A percentile compares a stretch with the other conserved stretches of the same genome.
Conservation (phyloP, 192 early-diverging fungal species). For the Backusella macrospora region DNA sequence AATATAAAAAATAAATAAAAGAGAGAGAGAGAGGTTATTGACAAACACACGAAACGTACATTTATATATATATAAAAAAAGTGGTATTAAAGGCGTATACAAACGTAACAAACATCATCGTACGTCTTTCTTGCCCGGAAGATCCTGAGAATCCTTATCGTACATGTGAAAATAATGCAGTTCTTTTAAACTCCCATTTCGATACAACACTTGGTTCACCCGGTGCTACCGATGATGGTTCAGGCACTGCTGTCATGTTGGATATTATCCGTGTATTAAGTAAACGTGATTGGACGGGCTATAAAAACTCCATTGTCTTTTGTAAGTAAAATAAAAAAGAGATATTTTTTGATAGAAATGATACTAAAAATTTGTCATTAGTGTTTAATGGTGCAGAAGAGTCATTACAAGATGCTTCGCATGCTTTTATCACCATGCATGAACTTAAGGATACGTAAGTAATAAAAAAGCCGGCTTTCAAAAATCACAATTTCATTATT, state of each 20-base stretch:
- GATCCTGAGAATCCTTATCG: constrained; percentile 5
- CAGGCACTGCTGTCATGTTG: constrained; percentile 72
- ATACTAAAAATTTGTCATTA: constrained; percentile 31
- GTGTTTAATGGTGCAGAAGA: constrained; percentile 83
- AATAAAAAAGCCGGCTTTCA: no score
- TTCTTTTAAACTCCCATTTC: constrained; percentile 74
- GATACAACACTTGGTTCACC: constrained; percentile 65
- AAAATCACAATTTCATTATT: constrained; percentile 7
- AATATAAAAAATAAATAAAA: no score
- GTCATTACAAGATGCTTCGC: constrained; percentile 73
- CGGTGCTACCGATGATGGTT: constrained; percentile 70
- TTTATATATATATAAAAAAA: constrained; percentile 23
- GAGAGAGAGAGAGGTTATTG: background rate
- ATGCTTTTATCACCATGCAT: constrained; percentile 70
- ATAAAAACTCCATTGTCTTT: constrained; percentile 58
- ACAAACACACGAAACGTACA: background rate
- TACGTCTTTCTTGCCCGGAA: constrained; percentile 66
- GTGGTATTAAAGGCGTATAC: constrained; percentile 68
- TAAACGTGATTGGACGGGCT: constrained; percentile 43
- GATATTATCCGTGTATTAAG: constrained; percentile 61
- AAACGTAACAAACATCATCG: constrained; percentile 75
- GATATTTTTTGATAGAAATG: constrained; percentile 13
- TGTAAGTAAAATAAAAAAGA: constrained; percentile 42
- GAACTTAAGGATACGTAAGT: constrained; percentile 45
- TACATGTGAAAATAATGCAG: constrained; percentile 60